phyloP scores from a whole-genome alignment of 78 protist genomes.

The Guillardia theta region DNA sequence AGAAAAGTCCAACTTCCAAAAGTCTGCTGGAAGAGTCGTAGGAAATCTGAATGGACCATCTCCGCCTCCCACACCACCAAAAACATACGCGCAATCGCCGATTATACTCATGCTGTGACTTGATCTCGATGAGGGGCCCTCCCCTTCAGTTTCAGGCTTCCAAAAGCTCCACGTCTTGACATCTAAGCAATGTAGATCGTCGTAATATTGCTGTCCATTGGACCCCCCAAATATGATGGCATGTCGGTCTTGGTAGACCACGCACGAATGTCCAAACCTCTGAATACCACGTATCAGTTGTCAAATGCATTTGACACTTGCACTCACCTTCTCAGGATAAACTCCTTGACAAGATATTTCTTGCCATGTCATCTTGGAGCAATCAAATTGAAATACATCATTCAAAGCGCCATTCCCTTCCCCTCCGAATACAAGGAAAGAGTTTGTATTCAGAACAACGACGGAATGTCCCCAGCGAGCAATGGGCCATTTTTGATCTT shows the following conservation, averaged over 20 bases:
- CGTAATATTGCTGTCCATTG: neutral
- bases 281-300: neutral
- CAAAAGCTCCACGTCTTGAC: neutral
- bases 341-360: neutral
- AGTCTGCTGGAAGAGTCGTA: too few relatives aligned
- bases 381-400: neutral
- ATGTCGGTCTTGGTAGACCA: neutral
- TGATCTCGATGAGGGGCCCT: neutral
- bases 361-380: neutral
- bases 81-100: too few relatives aligned
- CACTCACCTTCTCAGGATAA: neutral
- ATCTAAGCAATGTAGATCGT: conserved; percentile 7
- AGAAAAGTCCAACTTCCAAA: too few relatives aligned
- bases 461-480: conserved; percentile 18
- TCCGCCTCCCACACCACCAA: too few relatives aligned
- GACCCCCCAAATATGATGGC: neutral
- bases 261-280: conserved; percentile 1
- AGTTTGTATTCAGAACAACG: neutral
- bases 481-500: too few relatives aligned
- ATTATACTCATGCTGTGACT: too few relatives aligned
- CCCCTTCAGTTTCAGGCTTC: neutral
- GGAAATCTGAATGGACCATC: too few relatives aligned
- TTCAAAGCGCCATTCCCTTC: neutral
- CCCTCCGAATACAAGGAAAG: neutral
- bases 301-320: neutral